Evolutionary conservation across 495 filamentous ascomycete genomes (phyloP).

Genomic region (Penicillium manginii): DNA sequence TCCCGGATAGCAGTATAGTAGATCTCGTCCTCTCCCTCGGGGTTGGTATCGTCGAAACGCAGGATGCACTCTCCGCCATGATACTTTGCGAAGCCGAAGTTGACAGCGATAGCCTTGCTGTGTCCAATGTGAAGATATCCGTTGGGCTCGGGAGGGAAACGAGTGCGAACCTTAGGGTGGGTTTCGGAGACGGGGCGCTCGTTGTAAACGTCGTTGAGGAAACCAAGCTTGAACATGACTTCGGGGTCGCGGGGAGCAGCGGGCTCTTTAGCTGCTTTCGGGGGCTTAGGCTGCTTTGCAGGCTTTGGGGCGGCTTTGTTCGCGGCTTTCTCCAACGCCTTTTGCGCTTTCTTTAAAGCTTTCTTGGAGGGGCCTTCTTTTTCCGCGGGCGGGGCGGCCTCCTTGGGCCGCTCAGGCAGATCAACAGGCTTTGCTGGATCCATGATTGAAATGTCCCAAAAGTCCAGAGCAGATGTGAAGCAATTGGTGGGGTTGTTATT

Average conservation of each 20-base stretch:
- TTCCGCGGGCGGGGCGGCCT: constrained; percentile 16
- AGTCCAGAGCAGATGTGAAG: constrained; percentile 7
- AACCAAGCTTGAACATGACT: constrained; percentile 83
- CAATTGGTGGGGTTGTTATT: constrained; percentile 25
- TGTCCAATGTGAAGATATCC: constrained; percentile 85
- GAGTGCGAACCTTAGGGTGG: constrained; percentile 61
- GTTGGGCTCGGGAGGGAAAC: constrained; percentile 91
- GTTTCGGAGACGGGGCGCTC: constrained; percentile 64
- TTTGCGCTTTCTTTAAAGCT: constrained; percentile 64
- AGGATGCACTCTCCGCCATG: constrained; percentile 77
- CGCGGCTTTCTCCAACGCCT: constrained; percentile 61
- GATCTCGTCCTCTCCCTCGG: constrained; percentile 77
- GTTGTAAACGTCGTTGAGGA: constrained; percentile 78
- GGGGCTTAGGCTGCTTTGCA: constrained; percentile 35
- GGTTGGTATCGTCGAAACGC: constrained; percentile 83
- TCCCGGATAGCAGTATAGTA: constrained; percentile 80
- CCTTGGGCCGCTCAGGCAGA: constrained; percentile 36
- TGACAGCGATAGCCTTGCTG: constrained; percentile 94
- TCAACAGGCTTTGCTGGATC: constrained; percentile 36
- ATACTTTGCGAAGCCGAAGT: constrained; percentile 91
- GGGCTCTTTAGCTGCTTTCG: constrained; percentile 42
- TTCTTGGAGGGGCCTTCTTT: constrained; percentile 16
- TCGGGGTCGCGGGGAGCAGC: constrained; percentile 58
- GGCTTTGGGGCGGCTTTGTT: constrained; percentile 54
- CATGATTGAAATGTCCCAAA: constrained; percentile 21